Evolutionary conservation across 2,329 filamentous ascomycete species (phyloP).

Genomic region (Pseudogymnoascus sp.): DNA sequence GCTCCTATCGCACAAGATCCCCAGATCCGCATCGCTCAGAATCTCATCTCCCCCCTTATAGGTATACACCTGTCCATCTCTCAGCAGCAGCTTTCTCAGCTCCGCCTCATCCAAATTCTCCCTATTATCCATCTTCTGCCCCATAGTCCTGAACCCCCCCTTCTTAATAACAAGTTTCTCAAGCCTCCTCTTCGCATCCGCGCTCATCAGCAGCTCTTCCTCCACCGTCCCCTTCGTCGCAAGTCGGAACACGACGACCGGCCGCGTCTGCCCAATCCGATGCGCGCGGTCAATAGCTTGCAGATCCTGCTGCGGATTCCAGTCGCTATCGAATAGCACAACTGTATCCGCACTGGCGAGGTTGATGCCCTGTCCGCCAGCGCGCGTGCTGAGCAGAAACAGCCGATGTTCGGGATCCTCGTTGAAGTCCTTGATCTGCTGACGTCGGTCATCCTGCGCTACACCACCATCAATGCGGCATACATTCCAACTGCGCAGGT

Average conservation of each 20-base stretch:
- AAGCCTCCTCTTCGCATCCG: slow-evolving; percentile 81
- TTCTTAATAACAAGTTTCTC: slow-evolving; percentile 96
- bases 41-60: slow-evolving; percentile 54
- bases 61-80: slow-evolving; percentile 61
- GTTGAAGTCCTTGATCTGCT: slow-evolving; percentile 68
- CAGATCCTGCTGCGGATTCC: slow-evolving; percentile 94
- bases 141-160: slow-evolving; percentile 67
- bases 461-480: slow-evolving; percentile 91
- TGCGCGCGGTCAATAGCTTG: slow-evolving; percentile 95
- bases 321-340: slow-evolving; percentile 80
- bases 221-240: slow-evolving; percentile 92
- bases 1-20: slow-evolving; percentile 64
- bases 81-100: slow-evolving; percentile 53
- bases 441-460: slow-evolving; percentile 59
- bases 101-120: slow-evolving; percentile 49
- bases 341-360: slow-evolving; percentile 86
- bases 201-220: slow-evolving; percentile 74
- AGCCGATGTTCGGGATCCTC: slow-evolving; percentile 55
- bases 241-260: slow-evolving; percentile 87
- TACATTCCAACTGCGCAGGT: slow-evolving; percentile 69
- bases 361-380: slow-evolving; percentile 93
- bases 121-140: slow-evolving; percentile 44
- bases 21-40: slow-evolving; percentile 66
- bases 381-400: slow-evolving; percentile 82
- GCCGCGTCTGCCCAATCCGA: slow-evolving; percentile 84